Evolutionary conservation across 176 grass and related monocot genomes (phyloP).

Genomic region (Eleusine coracana): DNA sequence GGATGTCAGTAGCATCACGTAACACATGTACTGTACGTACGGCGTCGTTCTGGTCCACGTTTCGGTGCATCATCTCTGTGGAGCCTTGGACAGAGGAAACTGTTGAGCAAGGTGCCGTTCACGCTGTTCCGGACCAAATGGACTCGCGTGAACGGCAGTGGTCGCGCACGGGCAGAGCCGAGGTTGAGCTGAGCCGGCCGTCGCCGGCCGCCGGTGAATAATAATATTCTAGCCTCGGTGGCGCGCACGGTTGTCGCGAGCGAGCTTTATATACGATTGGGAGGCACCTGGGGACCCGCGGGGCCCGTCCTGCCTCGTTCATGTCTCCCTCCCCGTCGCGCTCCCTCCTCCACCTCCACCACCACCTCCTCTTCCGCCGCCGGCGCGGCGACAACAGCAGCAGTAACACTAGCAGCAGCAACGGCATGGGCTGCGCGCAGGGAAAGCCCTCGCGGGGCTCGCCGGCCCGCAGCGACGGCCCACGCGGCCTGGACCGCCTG

Average conservation of each 20-base stretch:
- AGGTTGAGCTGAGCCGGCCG: slow-evolving; percentile 1
- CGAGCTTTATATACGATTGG: slow-evolving; percentile 26
- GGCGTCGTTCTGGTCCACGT: background rate
- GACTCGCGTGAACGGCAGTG: too few species aligned
- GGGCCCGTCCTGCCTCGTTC: slow-evolving; percentile 30
- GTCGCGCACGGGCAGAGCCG: too few species aligned
- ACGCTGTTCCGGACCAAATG: too few species aligned
- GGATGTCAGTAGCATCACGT: background rate
- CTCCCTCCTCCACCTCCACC: slow-evolving; percentile 7
- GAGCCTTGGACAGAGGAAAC: too few species aligned
- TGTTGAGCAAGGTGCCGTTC: too few species aligned
- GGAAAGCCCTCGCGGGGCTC: slow-evolving; percentile 51
- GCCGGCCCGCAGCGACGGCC: slow-evolving; percentile 42
- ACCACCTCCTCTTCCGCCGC: slow-evolving; percentile 8
- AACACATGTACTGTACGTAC: background rate
- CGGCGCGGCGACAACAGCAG: background rate
- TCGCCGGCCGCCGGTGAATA: slow-evolving; percentile 1
- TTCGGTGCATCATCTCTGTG: too few species aligned
- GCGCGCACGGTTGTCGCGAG: background rate
- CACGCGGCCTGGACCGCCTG: slow-evolving; percentile 37
- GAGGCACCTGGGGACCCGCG: background rate
- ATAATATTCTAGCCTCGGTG: background rate
- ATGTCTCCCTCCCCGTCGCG: slow-evolving; percentile 43
- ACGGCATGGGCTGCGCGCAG: slow-evolving; percentile 63
- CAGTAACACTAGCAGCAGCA: background rate